Evolutionary conservation across 306 rosid genomes (phyloP), one percentile per base, ranked within the genome.

Genomic region (Ziziphus jujuba): DNA sequence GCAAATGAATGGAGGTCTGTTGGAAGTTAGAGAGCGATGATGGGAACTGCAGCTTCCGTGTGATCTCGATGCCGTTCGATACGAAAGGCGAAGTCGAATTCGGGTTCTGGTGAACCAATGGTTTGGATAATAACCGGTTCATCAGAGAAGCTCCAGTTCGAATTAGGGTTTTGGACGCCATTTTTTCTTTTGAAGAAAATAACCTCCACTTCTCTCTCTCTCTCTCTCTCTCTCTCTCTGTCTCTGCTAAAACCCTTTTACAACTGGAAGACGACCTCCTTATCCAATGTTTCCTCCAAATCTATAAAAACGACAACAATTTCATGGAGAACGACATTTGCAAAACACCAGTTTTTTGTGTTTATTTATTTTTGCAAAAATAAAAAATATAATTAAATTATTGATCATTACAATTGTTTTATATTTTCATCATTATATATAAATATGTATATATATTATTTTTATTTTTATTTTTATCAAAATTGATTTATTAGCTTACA

Each of bases 101-200:
- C 40, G 65, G 52, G 25, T 62, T 68, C 24, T 68, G 88, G 16
- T 49, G 80, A 48, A 73, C 79, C 38, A 82, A 47, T 11, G 87
- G 74, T n/a, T 73, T 82, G 9, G 84, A 68, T 2, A 84, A 15
- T 10, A 79, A 16, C 38, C 87, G 84, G 70, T 83, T 88, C 38
- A 86, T 7, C 23, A 93, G 66, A n/a, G 81, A 79, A 75, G 81
- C 72, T 54, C 92, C 95, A 49, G 64, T 83, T 62, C 95, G 83
- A 22, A 85, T 59, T 69, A 92, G 70, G 75, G 71, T 76, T 81
- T 80, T 92, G 51, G 91, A 84, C 57, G 99, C 99, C 99, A 93
- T 88, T 74, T 36, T 21, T n/a, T 28, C 33, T n/a, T n/a, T n/a
- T 69, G 49, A 25, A 63, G 34, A 54, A 64, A 69, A 20, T 13